Conservation (phyloP, 1,139 yeast species). For the Suhomyces taliae region DNA sequence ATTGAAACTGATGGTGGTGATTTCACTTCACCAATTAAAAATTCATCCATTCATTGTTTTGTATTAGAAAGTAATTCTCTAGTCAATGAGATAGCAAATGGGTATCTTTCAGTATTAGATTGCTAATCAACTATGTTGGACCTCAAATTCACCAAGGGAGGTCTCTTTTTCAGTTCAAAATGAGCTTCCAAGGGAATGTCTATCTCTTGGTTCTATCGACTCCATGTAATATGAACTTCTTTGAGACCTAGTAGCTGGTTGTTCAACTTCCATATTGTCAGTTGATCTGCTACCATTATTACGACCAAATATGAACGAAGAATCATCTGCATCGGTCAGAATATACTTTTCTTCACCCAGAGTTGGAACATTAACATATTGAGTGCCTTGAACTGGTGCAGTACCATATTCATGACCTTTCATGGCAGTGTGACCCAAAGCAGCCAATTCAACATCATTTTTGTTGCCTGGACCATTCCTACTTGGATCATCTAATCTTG, state of each 20-base stretch:
- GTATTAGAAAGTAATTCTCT: no score
- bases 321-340: conserved; percentile 21
- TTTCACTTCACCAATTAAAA: no score
- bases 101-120: no score
- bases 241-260: conserved; percentile 17
- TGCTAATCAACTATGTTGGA: no score
- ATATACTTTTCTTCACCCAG: neutral
- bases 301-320: conserved; percentile 19
- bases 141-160: no score
- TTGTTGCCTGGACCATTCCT: conserved; percentile 33
- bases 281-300: conserved; percentile 9
- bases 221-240: conserved; percentile 36
- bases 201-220: conserved; percentile 33
- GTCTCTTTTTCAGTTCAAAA: no score
- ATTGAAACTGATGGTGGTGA: no score
- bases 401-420: conserved; percentile 63
- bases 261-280: conserved; percentile 8
- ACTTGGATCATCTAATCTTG: conserved; percentile 57
- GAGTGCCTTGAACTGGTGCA: conserved; percentile 25
- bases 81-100: no score
- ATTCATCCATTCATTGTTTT: no score
- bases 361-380: conserved; percentile 30
- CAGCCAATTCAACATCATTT: conserved; percentile 78
- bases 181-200: neutral
- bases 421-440: conserved; percentile 86